Conservation (phyloP, 2,329 filamentous ascomycete genomes). For the Alternaria gaisen region DNA sequence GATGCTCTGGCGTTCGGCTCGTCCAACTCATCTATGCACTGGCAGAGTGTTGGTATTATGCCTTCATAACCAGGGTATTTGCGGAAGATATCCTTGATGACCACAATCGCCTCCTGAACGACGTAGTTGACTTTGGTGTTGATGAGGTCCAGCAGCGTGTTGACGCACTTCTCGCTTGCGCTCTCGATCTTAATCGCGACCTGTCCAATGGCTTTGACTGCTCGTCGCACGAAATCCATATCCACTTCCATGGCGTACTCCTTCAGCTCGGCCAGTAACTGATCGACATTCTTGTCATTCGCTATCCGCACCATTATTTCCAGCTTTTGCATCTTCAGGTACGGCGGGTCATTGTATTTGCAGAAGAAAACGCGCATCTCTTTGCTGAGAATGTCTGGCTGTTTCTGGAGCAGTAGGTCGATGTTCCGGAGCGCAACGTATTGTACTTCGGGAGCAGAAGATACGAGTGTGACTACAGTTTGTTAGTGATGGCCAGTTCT, state of each 20-base stretch:
- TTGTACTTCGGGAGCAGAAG: conserved; percentile 95
- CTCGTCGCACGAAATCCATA: conserved; percentile 96
- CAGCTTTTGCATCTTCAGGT: conserved; percentile 96
- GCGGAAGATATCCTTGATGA: conserved; percentile 97
- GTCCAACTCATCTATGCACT: conserved; percentile 96
- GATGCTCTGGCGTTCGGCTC: conserved; percentile 90
- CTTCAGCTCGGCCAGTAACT: conserved; percentile 91
- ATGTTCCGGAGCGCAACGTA: conserved; percentile 97
- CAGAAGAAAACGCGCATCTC: conserved; percentile 99
- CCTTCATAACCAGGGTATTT: conserved; percentile 98
- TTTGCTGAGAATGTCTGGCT: conserved; percentile 95
- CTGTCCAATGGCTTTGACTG: conserved; percentile 95
- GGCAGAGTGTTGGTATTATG: conserved; percentile 94
- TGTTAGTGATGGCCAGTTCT: conserved; percentile 32
- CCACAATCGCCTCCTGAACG: conserved; percentile 97
- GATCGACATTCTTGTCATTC: conserved; percentile 95
- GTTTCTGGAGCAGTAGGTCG: conserved; percentile 91
- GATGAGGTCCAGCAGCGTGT: conserved; percentile 90
- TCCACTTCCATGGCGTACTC: conserved; percentile 98
- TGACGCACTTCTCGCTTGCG: conserved; percentile 94
- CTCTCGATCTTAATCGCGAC: conserved; percentile 98
- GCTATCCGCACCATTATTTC: conserved; percentile 99
- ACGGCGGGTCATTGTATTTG: conserved; percentile 99
- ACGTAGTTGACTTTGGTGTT: conserved; percentile 99
- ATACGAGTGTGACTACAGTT: conserved; percentile 83